These are phyloP conservation scores for Russula dissimulans DNA, from an alignment of 768 basidiomycete species.

Conservation along the genomic window DNA sequence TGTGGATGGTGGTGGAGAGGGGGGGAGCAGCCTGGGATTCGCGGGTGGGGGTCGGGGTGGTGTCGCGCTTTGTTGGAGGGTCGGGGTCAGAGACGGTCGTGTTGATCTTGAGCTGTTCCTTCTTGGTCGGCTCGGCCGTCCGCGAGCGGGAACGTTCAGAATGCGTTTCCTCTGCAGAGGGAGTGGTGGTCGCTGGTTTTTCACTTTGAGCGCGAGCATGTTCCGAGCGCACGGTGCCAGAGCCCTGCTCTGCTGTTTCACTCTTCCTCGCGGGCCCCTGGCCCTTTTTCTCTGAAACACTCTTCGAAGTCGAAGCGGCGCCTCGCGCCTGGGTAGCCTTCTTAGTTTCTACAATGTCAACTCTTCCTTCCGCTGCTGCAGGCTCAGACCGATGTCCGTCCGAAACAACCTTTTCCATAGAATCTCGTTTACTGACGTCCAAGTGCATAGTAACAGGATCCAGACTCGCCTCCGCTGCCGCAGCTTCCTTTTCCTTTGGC, in stretches of 20 bases:
- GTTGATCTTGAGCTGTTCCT: conserved; percentile 12
- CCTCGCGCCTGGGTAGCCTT: background rate
- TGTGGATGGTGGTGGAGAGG: background rate
- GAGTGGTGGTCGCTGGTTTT: background rate
- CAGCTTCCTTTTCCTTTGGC: conserved; percentile 5
- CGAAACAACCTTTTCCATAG: conserved; percentile 16
- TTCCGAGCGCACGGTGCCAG: conserved; percentile 7
- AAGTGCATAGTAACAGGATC: conserved; percentile 14
- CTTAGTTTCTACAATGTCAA: background rate
- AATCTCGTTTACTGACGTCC: conserved; percentile 15
- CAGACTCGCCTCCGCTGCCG: conserved; percentile 18
- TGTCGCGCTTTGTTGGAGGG: background rate
- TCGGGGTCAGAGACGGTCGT: background rate
- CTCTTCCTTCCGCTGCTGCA: background rate
- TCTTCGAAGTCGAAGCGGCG: conserved; percentile 4
- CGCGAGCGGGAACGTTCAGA: conserved; percentile 9
- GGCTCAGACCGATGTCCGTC: conserved; percentile 1
- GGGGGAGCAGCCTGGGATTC: background rate
- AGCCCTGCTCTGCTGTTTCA: conserved; percentile 2
- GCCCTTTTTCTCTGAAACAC: background rate
- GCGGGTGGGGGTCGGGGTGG: background rate
- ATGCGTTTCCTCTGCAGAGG: background rate
- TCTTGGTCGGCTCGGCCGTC: conserved; percentile 13
- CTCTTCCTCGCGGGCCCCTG: conserved; percentile 11
- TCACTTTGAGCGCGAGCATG: conserved; percentile 9